Evolutionary conservation across 345 rosid genomes (phyloP).

Genomic region (Citrus mangshanensis): DNA sequence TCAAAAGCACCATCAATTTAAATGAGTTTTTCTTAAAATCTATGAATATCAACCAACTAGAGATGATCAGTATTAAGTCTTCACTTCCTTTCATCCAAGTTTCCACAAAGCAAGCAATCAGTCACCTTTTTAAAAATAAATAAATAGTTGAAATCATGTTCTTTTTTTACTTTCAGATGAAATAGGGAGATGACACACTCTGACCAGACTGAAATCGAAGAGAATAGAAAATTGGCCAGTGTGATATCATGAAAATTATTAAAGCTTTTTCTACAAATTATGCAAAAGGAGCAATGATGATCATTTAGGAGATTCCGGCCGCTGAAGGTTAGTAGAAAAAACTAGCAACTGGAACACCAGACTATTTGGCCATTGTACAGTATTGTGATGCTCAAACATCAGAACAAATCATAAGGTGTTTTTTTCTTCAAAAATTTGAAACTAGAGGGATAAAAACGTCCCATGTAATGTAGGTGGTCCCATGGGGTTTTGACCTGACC

Average conservation of each 20-base stretch:
- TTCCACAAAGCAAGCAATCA: not conserved
- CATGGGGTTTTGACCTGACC: not conserved
- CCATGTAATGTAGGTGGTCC: not conserved
- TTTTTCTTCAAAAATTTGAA: too few species aligned
- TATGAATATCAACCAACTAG: not conserved
- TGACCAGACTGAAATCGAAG: not conserved
- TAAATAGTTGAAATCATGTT: not conserved
- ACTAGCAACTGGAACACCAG: not conserved
- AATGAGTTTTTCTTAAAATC: not conserved
- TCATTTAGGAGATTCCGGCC: not conserved
- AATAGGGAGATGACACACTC: not conserved
- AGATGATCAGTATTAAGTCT: not conserved
- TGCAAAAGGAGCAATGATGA: not conserved
- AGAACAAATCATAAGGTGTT: too few species aligned
- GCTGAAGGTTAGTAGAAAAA: not conserved
- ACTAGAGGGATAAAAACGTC: too few species aligned
- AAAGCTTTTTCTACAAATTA: not conserved
- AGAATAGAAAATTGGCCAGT: not conserved
- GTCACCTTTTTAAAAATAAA: not conserved
- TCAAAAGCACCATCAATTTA: not conserved
- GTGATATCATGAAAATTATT: not conserved
- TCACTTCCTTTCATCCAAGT: not conserved
- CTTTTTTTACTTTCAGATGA: not conserved
- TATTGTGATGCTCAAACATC: not conserved
- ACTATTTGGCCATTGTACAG: not conserved